phyloP scores from a whole-genome alignment of 768 basidiomycete genomes.

The Termitomyces sp. region DNA sequence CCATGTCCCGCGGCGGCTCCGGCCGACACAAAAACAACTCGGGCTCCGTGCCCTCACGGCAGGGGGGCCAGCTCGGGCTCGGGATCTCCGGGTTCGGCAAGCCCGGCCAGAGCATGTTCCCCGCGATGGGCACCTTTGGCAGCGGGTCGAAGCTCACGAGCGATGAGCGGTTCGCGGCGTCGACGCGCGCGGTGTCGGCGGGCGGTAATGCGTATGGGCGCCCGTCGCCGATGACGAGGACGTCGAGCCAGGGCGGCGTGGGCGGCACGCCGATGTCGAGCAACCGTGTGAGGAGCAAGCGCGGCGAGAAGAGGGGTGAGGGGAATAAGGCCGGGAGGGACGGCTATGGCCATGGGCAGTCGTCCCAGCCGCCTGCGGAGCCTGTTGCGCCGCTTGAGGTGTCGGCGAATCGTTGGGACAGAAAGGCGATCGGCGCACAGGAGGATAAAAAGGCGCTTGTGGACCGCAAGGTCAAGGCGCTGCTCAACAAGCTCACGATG shows the following conservation, averaged over 20 bases:
- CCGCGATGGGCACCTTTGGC: constrained; percentile 66
- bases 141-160: constrained; percentile 56
- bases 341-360: constrained; percentile 28
- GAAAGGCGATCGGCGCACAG: constrained; percentile 38
- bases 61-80: constrained; percentile 41
- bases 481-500: constrained; percentile 96
- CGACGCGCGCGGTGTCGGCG: constrained; percentile 52
- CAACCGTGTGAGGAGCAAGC: constrained; percentile 73
- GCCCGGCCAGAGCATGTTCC: constrained; percentile 32
- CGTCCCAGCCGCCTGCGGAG: constrained; percentile 40
- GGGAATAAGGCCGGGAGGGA: constrained; percentile 39
- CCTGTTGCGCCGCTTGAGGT: constrained; percentile 74
- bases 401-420: constrained; percentile 83
- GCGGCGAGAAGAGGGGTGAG: constrained; percentile 76
- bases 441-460: constrained; percentile 81
- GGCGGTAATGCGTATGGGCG: constrained; percentile 53
- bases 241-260: constrained; percentile 62
- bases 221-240: constrained; percentile 61
- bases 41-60: constrained; percentile 41
- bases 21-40: constrained; percentile 53
- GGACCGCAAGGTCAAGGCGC: constrained; percentile 86
- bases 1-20: constrained; percentile 60
- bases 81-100: constrained; percentile 49
- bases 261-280: constrained; percentile 44
- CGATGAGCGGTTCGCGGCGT: constrained; percentile 61